Evolutionary conservation across 345 rosid genomes (phyloP), one percentile per base, ranked within the genome.

Genomic region (Pistacia integerrima): DNA sequence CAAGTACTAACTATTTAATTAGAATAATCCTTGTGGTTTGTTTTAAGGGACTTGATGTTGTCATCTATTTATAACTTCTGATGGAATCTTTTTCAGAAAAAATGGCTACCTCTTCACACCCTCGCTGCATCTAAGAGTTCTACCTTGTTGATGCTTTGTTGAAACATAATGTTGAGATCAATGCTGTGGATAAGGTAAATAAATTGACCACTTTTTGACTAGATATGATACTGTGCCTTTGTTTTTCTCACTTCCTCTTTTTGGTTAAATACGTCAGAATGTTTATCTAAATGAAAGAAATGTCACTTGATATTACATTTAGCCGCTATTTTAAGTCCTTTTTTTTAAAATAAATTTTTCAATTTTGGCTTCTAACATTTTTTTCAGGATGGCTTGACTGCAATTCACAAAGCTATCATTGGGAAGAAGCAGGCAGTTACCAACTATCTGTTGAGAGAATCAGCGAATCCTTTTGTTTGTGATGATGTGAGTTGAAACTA

Each of bases 121-220:
- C 89, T 93, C 71, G 97, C 97, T 63, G 98, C 97, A 46, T 86
- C 92, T 1, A 98, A 68, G 98, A 95, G 82, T 93, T 90, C 84
- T 88, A 88, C 79, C 90, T 74, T 93, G 93, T 77, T n/a, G n/a
- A n/a, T n/a, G n/a, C n/a, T n/a, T n/a, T n/a, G n/a, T n/a, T n/a
- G n/a, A n/a, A n/a, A n/a, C 94, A 88, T 76, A 88, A 85, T 79
- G 84, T 92, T 69, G 94, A 92, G 76, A 93, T 96, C 81, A 92
- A 92, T 84, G 89, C 92, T 25, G 86, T 85, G 60, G 94, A 88
- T 80, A 81, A 86, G 92, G 99, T 92, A 86, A 20, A 67, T 57
- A 64, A 33, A 66, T 48, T 73, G 55, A 33, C 17, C 35, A 44
- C 74, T 64, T 73, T 25, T 38, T 46, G 68, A 25, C n/a, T 25